A percentile compares a stretch with the other conserved stretches of the same genome.
phyloP scores from a whole-genome alignment of 768 basidiomycete species.

The Lactifluus piperatus region DNA sequence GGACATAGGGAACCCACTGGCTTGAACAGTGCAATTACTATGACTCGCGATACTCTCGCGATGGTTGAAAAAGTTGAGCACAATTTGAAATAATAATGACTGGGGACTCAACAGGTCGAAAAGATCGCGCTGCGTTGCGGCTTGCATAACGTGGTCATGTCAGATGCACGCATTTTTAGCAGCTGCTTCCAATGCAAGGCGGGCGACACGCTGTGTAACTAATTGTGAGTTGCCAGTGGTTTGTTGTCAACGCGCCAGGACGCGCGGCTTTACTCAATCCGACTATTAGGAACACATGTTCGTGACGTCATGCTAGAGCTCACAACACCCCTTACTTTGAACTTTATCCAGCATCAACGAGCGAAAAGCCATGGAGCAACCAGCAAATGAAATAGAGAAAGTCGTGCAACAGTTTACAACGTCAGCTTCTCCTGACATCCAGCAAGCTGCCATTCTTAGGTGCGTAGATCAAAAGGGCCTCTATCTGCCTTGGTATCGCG shows the following conservation, averaged over 20 bases:
- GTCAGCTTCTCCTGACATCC: neutral
- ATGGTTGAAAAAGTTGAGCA: slow-evolving; percentile 28
- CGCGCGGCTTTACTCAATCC: neutral
- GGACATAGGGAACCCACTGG: slow-evolving; percentile 22
- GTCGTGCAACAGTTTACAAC: neutral
- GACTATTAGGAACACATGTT: neutral
- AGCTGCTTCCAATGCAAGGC: no score
- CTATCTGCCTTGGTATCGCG: neutral
- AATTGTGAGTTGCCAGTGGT: neutral
- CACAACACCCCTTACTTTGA: neutral
- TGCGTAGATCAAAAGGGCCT: neutral
- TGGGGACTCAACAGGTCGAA: neutral
- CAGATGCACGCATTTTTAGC: neutral
- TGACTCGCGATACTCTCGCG: slow-evolving; percentile 28
- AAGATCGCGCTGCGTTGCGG: neutral
- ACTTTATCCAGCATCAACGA: neutral
- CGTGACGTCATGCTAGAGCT: neutral
- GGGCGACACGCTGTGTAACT: neutral
- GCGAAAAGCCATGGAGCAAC: neutral
- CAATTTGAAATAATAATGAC: slow-evolving; percentile 1
- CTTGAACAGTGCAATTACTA: slow-evolving; percentile 36
- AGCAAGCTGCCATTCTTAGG: neutral
- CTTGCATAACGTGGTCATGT: neutral
- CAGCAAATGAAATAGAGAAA: neutral
- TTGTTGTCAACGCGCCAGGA: neutral